Evolutionary conservation across 768 basidiomycete species (phyloP).

Genomic region (Amanita polypyramis): DNA sequence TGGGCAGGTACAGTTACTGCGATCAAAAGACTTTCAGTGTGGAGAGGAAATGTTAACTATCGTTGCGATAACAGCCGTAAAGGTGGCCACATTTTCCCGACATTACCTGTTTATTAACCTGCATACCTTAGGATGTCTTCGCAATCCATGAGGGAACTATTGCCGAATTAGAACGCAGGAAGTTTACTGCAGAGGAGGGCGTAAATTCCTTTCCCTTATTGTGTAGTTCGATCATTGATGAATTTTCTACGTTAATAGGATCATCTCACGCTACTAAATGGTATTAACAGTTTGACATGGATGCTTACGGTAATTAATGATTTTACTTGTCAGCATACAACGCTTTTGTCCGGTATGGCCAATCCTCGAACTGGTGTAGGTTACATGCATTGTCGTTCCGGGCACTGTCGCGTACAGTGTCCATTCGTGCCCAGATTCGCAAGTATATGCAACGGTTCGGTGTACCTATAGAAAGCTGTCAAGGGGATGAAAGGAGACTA

Average conservation of each 20-base stretch:
- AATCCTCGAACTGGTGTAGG: slow-evolving; percentile 89
- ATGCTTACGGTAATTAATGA: neutral
- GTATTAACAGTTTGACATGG: slow-evolving; percentile 24
- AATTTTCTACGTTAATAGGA: slow-evolving; percentile 43
- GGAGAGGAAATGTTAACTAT: slow-evolving; percentile 95
- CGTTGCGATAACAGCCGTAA: slow-evolving; percentile 89
- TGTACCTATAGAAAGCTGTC: slow-evolving; percentile 74
- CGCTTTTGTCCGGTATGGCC: slow-evolving; percentile 76
- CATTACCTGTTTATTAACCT: neutral
- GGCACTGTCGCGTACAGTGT: slow-evolving; percentile 87
- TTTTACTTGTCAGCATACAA: slow-evolving; percentile 66
- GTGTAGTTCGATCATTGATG: neutral
- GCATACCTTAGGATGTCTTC: slow-evolving; percentile 65
- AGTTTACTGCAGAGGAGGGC: slow-evolving; percentile 98
- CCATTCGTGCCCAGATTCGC: slow-evolving; percentile 88
- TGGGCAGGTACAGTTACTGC: slow-evolving; percentile 53
- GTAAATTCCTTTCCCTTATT: slow-evolving; percentile 43
- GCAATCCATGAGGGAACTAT: slow-evolving; percentile 80
- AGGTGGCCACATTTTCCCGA: slow-evolving; percentile 32
- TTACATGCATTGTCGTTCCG: slow-evolving; percentile 87
- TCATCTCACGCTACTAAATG: slow-evolving; percentile 89
- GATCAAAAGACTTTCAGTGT: slow-evolving; percentile 76
- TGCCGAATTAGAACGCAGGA: slow-evolving; percentile 86
- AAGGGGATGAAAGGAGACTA: slow-evolving; percentile 77
- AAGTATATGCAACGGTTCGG: slow-evolving; percentile 92